Evolutionary conservation across 306 rosid species (phyloP), one percentile per base, ranked within the genome.

Genomic region (Pterocarpus macrocarpus): DNA sequence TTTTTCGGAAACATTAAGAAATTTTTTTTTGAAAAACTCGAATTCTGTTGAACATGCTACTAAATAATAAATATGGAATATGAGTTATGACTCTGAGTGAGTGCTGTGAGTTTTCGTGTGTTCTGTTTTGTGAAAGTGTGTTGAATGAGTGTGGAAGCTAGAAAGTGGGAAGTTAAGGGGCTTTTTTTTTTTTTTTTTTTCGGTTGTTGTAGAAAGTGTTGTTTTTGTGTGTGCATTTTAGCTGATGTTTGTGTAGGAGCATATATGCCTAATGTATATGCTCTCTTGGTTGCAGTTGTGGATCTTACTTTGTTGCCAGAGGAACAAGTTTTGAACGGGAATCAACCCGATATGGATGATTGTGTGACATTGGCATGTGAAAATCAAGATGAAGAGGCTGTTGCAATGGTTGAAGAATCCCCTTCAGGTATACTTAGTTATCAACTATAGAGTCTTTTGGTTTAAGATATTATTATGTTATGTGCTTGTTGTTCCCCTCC

Each of bases 271-370:
- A 32, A 32, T 44, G 17, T 55, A 53, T 74, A 65, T 73, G 70
- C 43, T 77, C 5, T 70, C 80, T 14, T 69, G 58, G 66, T 64
- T 76, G 70, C 90, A 92, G 98, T 75, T 85, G 66, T 76, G 61
- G 96, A 91, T 76, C 88, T 88, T 69, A 34, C 88, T 7, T 73
- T 78, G 32, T 79, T 91, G 85, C 97, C 97, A 0, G 99, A 94
- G 69, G 98, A 92, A 79, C 97, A 90, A 87, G 79, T 88, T 80
- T 87, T 92, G 88, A 90, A 79, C 16, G 88, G 78, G 81, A 87
- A 87, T 75, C 99, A 94, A 65, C 91, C 97, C 67, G 98, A 94
- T 63, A 88, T 83, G 85, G 98, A 94, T 80, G 99, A 96, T 78
- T 82, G 58, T 32, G 85, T 69, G n/a, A 80, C 86, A 47, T 81